Percentiles rank a stretch among this genome's conserved stretches.
Evolutionary conservation across 1,284 basidiomycete genomes (phyloP).

Genomic region (Ceratobasidium sp.): DNA sequence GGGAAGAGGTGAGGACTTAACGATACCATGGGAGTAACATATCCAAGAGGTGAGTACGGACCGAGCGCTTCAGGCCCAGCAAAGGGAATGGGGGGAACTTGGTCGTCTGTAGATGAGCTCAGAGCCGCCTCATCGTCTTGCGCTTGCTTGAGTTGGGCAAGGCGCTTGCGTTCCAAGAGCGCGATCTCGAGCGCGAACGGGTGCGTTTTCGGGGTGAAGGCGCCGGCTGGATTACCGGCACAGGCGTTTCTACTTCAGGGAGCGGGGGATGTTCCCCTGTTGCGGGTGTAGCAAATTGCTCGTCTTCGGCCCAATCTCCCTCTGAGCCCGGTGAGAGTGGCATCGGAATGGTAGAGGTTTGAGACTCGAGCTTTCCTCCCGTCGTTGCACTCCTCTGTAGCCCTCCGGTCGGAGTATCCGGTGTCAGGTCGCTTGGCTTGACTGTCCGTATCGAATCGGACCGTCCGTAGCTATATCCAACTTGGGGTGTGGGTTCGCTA

Average conservation of each 20-base stretch:
- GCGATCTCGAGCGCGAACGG: slow-evolving; percentile 29
- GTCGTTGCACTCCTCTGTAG: slow-evolving; percentile 29
- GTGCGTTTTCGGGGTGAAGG: slow-evolving; percentile 30
- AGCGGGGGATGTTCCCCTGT: neutral
- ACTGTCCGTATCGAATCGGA: slow-evolving; percentile 29
- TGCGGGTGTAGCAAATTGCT: neutral
- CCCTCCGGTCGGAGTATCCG: neutral
- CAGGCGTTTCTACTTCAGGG: neutral
- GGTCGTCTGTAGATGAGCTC: slow-evolving; percentile 31
- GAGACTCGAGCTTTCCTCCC: slow-evolving; percentile 26
- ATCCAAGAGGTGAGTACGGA: slow-evolving; percentile 16
- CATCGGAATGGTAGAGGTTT: slow-evolving; percentile 3
- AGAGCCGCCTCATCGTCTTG: slow-evolving; percentile 19
- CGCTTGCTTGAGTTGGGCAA: slow-evolving; percentile 21
- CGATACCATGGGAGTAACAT: slow-evolving; percentile 1
- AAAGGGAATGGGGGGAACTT: slow-evolving; percentile 15
- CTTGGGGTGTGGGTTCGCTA: slow-evolving; percentile 20
- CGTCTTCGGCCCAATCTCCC: slow-evolving; percentile 7
- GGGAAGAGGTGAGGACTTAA: neutral
- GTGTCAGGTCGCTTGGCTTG: neutral
- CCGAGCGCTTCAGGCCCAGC: slow-evolving; percentile 5
- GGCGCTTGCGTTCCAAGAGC: slow-evolving; percentile 18
- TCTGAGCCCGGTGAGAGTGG: slow-evolving; percentile 5
- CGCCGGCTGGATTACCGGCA: neutral
- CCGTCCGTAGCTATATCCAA: slow-evolving; percentile 7